Evolutionary conservation across 768 basidiomycete species (phyloP).

Genomic region (Phanerochaete carnosa): DNA sequence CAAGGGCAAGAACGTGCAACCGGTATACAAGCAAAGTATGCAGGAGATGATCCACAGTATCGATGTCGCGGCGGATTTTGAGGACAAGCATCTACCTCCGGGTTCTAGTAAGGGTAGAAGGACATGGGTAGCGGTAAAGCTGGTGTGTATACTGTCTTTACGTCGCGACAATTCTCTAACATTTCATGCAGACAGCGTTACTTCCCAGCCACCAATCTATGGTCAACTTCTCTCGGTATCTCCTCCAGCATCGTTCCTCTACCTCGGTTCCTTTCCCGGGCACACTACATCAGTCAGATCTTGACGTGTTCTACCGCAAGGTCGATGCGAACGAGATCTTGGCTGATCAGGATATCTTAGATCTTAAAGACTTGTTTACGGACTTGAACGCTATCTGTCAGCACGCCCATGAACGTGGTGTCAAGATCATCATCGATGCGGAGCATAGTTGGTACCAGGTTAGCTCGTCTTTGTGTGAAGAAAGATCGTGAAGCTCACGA

Average conservation of each 20-base stretch:
- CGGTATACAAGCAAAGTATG: conserved; percentile 59
- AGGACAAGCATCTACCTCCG: conserved; percentile 38
- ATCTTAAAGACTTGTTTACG: conserved; percentile 57
- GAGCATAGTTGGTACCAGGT: conserved; percentile 64
- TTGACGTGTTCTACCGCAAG: conserved; percentile 42
- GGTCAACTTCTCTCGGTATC: conserved; percentile 56
- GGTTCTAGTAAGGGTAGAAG: conserved; percentile 37
- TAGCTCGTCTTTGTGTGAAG: neutral
- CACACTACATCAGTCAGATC: conserved; percentile 54
- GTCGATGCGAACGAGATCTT: conserved; percentile 28
- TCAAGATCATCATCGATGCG: conserved; percentile 79
- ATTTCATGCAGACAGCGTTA: conserved; percentile 54
- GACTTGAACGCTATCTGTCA: conserved; percentile 65
- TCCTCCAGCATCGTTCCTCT: conserved; percentile 41
- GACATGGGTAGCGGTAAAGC: conserved; percentile 85
- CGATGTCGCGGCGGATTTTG: conserved; percentile 79
- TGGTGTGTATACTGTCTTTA: conserved; percentile 42
- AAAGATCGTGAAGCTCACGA: neutral
- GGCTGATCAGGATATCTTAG: conserved; percentile 51
- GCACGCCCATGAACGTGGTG: conserved; percentile 55
- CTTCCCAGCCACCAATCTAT: conserved; percentile 61
- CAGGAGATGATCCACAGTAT: conserved; percentile 75
- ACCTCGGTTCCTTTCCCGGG: conserved; percentile 58
- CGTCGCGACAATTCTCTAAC: conserved; percentile 4
- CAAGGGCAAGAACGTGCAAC: conserved; percentile 20